These are phyloP conservation scores for Ogataea ganodermae DNA, from an alignment of 805 yeast species.

Conservation along the genomic window DNA sequence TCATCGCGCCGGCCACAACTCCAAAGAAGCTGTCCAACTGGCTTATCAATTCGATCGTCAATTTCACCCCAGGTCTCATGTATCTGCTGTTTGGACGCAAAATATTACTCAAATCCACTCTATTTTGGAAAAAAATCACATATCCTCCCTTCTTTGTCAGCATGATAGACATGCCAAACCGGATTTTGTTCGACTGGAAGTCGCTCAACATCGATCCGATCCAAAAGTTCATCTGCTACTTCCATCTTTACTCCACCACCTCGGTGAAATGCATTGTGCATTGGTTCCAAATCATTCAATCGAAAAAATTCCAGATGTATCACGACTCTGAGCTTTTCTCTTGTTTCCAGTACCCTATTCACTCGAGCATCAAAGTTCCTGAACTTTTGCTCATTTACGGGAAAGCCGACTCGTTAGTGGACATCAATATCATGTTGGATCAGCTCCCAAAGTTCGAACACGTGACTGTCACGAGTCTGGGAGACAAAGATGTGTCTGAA, in stretches of 20 bases:
- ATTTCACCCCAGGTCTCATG: constrained; percentile 75
- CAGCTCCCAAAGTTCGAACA: constrained; percentile 39
- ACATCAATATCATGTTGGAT: constrained; percentile 68
- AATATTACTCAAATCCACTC: constrained; percentile 60
- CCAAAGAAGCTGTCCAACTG: constrained; percentile 83
- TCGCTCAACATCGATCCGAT: constrained; percentile 65
- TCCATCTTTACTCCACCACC: constrained; percentile 88
- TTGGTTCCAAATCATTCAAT: constrained; percentile 88
- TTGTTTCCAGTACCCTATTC: constrained; percentile 40
- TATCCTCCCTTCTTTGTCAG: constrained; percentile 75
- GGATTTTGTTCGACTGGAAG: constrained; percentile 76
- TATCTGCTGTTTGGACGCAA: constrained; percentile 73
- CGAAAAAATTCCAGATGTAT: constrained; percentile 83
- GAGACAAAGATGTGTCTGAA: constrained; percentile 4
- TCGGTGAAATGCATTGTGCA: constrained; percentile 93
- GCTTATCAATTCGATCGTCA: constrained; percentile 72
- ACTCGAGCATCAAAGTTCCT: constrained; percentile 52
- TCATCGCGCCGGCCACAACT: constrained; percentile 88
- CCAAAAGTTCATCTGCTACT: constrained; percentile 79
- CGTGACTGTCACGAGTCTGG: constrained; percentile 7
- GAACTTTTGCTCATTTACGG: constrained; percentile 86
- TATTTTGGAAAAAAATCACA: constrained; percentile 74
- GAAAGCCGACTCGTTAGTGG: constrained; percentile 78
- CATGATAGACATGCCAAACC: constrained; percentile 70
- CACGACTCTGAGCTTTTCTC: constrained; percentile 69